These are phyloP conservation scores for Exserohilum turcica DNA, from an alignment of 2,329 filamentous ascomycete species.

Conservation along the genomic window DNA sequence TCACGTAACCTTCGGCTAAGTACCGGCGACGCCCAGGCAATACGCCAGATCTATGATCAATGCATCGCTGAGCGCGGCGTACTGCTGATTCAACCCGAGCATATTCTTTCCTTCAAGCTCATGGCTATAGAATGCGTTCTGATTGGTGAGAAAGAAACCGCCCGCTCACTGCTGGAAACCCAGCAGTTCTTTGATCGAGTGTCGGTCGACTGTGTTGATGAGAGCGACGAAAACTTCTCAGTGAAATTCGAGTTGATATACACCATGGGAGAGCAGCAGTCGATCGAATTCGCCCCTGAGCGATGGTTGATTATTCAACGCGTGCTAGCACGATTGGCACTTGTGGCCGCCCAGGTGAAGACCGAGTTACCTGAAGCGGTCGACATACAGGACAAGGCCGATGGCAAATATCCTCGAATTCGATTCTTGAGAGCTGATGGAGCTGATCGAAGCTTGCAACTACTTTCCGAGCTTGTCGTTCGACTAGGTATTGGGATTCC, in stretches of 20 bases:
- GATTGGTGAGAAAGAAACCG: conserved; percentile 33
- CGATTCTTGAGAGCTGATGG: conserved; percentile 56
- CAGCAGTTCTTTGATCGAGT: conserved; percentile 54
- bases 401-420: conserved; percentile 55
- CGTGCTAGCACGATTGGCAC: conserved; percentile 55
- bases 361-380: conserved; percentile 47
- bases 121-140: conserved; percentile 61
- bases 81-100: conserved; percentile 66
- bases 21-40: conserved; percentile 31
- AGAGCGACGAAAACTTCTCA: conserved; percentile 68
- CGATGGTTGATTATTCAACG: conserved; percentile 64
- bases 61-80: conserved; percentile 61
- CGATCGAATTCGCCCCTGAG: conserved; percentile 59
- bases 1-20: conserved; percentile 55
- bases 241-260: conserved; percentile 68
- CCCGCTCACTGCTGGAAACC: conserved; percentile 45
- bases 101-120: conserved; percentile 67
- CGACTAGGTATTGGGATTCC: conserved; percentile 55
- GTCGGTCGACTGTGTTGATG: conserved; percentile 65
- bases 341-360: conserved; percentile 40
- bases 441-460: conserved; percentile 25
- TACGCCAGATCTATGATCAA: conserved; percentile 50
- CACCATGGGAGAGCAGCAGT: conserved; percentile 60
- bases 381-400: conserved; percentile 47
- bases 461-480: conserved; percentile 49